A percentile compares a stretch with the other conserved stretches of the same genome.
phyloP scores from a whole-genome alignment of 2,329 filamentous ascomycete species.

The Orbilia oligospora region DNA sequence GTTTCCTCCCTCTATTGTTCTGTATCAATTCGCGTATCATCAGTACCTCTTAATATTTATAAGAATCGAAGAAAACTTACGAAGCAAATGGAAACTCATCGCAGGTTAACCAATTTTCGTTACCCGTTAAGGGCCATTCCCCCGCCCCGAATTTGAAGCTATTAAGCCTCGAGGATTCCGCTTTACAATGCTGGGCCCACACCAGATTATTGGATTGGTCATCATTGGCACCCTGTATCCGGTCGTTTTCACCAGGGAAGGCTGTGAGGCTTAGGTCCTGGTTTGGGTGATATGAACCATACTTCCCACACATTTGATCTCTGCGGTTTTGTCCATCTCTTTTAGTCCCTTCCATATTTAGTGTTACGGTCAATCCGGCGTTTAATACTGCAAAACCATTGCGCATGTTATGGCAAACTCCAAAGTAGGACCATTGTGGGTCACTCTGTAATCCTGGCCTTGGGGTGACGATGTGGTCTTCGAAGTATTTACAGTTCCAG shows the following conservation, averaged over 20 bases:
- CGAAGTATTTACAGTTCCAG: too few relatives aligned
- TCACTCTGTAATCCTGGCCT: neutral
- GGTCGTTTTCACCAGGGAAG: neutral
- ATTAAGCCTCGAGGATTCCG: neutral
- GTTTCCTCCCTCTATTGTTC: too few relatives aligned
- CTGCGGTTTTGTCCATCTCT: too few relatives aligned
- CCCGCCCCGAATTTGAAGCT: neutral
- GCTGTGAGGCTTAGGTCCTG: too few relatives aligned
- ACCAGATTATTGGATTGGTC: too few relatives aligned
- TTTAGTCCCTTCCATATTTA: too few relatives aligned
- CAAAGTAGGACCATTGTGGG: neutral
- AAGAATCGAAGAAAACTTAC: neutral
- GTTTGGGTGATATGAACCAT: too few relatives aligned
- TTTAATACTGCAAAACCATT: neutral
- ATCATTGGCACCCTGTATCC: neutral
- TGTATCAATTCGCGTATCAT: too few relatives aligned
- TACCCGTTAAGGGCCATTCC: neutral
- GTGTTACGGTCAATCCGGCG: too few relatives aligned
- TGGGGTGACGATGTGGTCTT: too few relatives aligned
- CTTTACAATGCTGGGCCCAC: neutral
- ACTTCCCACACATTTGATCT: too few relatives aligned
- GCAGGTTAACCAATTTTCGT: neutral
- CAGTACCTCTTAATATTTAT: too few relatives aligned
- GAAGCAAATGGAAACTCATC: neutral
- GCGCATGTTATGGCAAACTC: neutral